These are phyloP conservation scores for Kuraishia capsulata DNA, from an alignment of 805 yeast genomes.

Conservation along the genomic window DNA sequence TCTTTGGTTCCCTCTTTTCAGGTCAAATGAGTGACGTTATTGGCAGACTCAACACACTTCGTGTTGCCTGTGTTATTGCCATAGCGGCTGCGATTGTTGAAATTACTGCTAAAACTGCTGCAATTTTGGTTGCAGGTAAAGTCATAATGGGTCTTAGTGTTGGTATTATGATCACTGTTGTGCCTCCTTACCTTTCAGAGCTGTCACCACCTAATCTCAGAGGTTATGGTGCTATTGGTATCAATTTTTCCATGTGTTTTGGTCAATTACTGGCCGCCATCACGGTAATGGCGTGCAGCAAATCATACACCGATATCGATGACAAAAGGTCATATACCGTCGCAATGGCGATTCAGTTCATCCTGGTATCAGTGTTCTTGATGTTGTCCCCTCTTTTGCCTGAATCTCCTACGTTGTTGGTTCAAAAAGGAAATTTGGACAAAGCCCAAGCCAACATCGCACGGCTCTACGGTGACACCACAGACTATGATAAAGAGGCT, in stretches of 20 bases:
- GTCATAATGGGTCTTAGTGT: neutral
- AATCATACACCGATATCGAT: neutral
- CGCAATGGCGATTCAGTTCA: neutral
- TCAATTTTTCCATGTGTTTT: conserved; percentile 3
- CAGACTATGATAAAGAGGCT: neutral
- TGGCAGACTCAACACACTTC: neutral
- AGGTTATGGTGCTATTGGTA: conserved; percentile 3
- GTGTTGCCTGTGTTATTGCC: conserved; percentile 1
- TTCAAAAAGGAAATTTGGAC: neutral
- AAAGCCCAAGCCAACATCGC: neutral
- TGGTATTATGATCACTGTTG: neutral
- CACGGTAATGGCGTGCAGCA: neutral
- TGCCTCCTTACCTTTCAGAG: neutral
- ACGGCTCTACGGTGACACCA: neutral
- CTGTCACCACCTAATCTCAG: conserved; percentile 1
- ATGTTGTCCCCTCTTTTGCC: neutral
- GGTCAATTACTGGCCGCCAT: conserved; percentile 2
- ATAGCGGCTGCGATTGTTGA: neutral
- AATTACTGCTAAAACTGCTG: conserved; percentile 1
- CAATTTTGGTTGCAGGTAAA: neutral
- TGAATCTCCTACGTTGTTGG: neutral
- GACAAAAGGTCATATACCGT: neutral
- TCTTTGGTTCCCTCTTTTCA: neutral
- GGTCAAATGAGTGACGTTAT: conserved; percentile 1
- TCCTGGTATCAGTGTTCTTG: neutral